phyloP scores from a whole-genome alignment of 169 alveolate species.

The Babesia divergens region DNA sequence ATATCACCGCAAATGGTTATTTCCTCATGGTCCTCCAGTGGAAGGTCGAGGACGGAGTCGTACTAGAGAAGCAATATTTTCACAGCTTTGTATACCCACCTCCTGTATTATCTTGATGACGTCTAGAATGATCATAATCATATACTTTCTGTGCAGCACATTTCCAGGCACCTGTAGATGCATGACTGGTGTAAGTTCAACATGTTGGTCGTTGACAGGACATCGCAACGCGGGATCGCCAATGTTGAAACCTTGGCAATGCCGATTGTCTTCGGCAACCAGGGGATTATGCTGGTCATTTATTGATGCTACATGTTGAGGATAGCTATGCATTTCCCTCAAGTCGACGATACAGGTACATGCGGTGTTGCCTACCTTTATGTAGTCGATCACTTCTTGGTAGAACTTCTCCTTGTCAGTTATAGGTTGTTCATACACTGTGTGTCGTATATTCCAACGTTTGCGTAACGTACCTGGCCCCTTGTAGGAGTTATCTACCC shows the following conservation, averaged over 20 bases:
- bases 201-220: no score
- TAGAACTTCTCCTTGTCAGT: constrained; percentile 39
- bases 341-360: no score
- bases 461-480: constrained; percentile 36
- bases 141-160: constrained; percentile 90
- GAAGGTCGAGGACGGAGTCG: constrained; percentile 85
- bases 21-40: constrained; percentile 85
- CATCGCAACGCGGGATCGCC: no score
- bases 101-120: constrained; percentile 84
- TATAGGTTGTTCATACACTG: constrained; percentile 35
- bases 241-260: no score
- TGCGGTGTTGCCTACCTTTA: constrained; percentile 36
- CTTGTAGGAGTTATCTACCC: constrained; percentile 46
- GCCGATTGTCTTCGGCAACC: no score
- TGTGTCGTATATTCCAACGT: not conserved
- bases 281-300: no score
- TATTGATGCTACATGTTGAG: no score
- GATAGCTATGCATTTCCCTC: no score
- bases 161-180: constrained; percentile 89
- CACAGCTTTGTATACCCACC: constrained; percentile 29
- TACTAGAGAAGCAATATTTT: constrained; percentile 7
- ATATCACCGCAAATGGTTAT: constrained; percentile 99
- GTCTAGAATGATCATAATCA: constrained; percentile 85
- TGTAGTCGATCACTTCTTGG: constrained; percentile 38
- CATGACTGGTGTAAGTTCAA: no score